Evolutionary conservation across 2,329 filamentous ascomycete species (phyloP).

Genomic region (Truncatella angustata): DNA sequence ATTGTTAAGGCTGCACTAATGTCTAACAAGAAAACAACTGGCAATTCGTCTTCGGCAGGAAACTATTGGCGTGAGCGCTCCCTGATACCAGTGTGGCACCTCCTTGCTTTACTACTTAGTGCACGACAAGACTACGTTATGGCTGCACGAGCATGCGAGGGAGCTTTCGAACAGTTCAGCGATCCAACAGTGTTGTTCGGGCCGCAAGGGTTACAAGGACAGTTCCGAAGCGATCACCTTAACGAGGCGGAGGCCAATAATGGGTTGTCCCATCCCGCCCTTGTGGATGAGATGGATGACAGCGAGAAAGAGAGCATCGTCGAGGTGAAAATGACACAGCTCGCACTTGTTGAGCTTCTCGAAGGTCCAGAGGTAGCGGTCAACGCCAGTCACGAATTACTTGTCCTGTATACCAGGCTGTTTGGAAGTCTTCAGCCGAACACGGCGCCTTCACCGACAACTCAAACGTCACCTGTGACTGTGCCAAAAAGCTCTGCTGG

Average conservation of each 20-base stretch:
- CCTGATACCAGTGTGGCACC: slow-evolving; percentile 83
- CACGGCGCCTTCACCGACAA: slow-evolving; percentile 31
- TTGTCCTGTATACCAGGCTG: slow-evolving; percentile 76
- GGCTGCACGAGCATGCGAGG: slow-evolving; percentile 81
- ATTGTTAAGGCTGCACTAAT: slow-evolving; percentile 75
- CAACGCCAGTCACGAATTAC: slow-evolving; percentile 81
- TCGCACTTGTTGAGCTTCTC: slow-evolving; percentile 77
- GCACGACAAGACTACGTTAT: slow-evolving; percentile 81
- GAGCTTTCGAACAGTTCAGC: slow-evolving; percentile 86
- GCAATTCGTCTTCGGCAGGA: slow-evolving; percentile 42
- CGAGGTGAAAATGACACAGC: slow-evolving; percentile 95
- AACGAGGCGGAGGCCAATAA: slow-evolving; percentile 49
- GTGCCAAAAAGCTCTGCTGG: slow-evolving; percentile 69
- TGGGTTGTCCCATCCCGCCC: slow-evolving; percentile 38
- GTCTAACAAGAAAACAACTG: slow-evolving; percentile 48
- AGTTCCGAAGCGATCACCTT: slow-evolving; percentile 65
- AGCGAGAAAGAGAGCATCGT: slow-evolving; percentile 83
- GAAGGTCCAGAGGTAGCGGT: slow-evolving; percentile 85
- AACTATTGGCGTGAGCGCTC: slow-evolving; percentile 62
- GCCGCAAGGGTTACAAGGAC: slow-evolving; percentile 44
- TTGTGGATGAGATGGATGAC: slow-evolving; percentile 78
- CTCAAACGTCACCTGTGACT: slow-evolving; percentile 36
- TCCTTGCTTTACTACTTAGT: slow-evolving; percentile 81
- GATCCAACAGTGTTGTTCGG: slow-evolving; percentile 70
- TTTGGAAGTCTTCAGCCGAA: slow-evolving; percentile 60